Conservation (phyloP, 164 flowering plant species). For the Aristolochia californica region DNA sequence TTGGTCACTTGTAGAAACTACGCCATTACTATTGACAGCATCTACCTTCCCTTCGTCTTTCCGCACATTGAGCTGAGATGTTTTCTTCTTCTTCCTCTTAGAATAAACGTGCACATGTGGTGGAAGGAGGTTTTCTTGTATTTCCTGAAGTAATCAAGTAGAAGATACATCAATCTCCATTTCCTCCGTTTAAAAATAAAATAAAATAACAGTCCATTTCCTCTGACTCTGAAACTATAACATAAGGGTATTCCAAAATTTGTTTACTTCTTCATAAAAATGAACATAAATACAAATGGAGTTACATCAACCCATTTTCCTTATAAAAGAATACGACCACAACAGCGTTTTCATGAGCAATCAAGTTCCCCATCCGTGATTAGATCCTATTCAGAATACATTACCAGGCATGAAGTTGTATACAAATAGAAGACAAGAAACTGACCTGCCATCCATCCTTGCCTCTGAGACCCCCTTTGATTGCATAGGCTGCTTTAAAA, state of each 20-base stretch:
- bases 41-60: slow-evolving; percentile 21
- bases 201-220: too few species aligned
- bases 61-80: slow-evolving; percentile 16
- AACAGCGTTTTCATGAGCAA: neutral
- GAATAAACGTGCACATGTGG: slow-evolving; percentile 50
- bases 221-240: neutral
- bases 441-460: slow-evolving; percentile 83
- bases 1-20: slow-evolving; percentile 12
- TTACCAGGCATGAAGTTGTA: neutral
- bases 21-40: slow-evolving; percentile 10
- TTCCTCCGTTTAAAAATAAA: neutral
- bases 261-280: too few species aligned
- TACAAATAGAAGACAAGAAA: neutral
- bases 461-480: slow-evolving; percentile 78
- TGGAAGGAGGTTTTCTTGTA: slow-evolving; percentile 64
- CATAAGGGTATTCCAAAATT: too few species aligned
- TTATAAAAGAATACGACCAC: too few species aligned
- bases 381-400: neutral
- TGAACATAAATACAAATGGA: too few species aligned
- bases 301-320: too few species aligned
- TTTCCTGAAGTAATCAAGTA: slow-evolving; percentile 35
- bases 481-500: slow-evolving; percentile 83
- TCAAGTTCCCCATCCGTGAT: neutral
- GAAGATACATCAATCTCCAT: neutral
- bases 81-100: slow-evolving; percentile 24